Percentiles rank a stretch among this genome's conserved stretches.
Conservation (phyloP, 169 alveolate genomes). For the Cryptosporidium meleagridis region DNA sequence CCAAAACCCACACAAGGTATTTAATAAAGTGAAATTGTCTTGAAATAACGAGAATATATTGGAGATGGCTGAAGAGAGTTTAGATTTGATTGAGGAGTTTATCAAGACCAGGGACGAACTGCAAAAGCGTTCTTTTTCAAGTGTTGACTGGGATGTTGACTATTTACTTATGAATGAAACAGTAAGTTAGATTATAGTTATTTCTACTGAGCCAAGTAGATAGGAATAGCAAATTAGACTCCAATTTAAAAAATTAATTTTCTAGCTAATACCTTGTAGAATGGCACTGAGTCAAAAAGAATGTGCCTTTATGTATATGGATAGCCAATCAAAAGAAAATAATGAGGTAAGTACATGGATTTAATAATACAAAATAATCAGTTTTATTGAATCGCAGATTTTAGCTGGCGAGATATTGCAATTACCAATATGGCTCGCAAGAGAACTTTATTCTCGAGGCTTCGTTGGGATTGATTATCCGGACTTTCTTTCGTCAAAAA, state of each 20-base stretch:
- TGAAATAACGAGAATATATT: background rate
- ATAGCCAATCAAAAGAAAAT: background rate
- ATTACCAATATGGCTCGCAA: conserved; percentile 64
- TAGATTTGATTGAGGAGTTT: conserved; percentile 7
- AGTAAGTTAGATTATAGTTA: conserved; percentile 14
- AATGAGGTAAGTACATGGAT: conserved; percentile 37
- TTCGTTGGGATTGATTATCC: conserved; percentile 61
- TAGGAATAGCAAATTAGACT: background rate
- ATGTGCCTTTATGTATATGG: conserved; percentile 54
- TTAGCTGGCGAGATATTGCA: conserved; percentile 47
- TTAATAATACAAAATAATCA: background rate
- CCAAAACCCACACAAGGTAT: conserved; percentile 42
- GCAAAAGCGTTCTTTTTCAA: conserved; percentile 24
- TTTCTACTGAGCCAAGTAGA: background rate
- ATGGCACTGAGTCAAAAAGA: conserved; percentile 55
- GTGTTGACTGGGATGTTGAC: conserved; percentile 44
- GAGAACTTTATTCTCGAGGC: conserved; percentile 33
- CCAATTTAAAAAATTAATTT: background rate
- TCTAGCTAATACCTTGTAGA: conserved; percentile 51
- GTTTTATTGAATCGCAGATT: background rate
- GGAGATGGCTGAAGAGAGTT: conserved; percentile 4
- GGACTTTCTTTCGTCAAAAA: conserved; percentile 58
- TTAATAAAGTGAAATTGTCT: background rate
- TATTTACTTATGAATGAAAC: conserved; percentile 56
- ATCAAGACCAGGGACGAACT: conserved; percentile 1